A percentile compares a stretch with the other conserved stretches of the same genome.
Evolutionary conservation across 495 filamentous ascomycete genomes (phyloP).

Genomic region (Hypoxylon intermedium): DNA sequence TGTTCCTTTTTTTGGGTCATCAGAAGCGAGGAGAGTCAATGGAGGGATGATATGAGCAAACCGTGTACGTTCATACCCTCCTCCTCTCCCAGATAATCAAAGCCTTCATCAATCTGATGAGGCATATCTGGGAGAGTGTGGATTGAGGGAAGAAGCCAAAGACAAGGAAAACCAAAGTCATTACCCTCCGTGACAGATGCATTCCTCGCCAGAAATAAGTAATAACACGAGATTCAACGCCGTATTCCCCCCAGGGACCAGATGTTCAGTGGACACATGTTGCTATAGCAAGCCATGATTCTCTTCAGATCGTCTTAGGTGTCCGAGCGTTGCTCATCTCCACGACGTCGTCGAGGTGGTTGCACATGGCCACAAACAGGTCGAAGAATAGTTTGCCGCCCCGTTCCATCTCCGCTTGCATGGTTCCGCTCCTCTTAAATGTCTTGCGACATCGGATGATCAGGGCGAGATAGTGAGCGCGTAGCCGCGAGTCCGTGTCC

Average conservation of each 20-base stretch:
- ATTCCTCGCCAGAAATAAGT: conserved; percentile 35
- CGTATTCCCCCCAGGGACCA: conserved; percentile 31
- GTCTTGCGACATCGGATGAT: conserved; percentile 92
- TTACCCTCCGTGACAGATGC: conserved; percentile 25
- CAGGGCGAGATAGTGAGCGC: conserved; percentile 91
- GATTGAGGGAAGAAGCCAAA: conserved; percentile 48
- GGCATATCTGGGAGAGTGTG: conserved; percentile 47
- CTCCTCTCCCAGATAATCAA: conserved; percentile 45
- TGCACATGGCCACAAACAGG: conserved; percentile 96
- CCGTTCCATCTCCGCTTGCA: conserved; percentile 97
- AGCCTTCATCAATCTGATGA: conserved; percentile 55
- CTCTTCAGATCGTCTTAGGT: conserved; percentile 57
- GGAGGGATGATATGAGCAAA: conserved; percentile 40
- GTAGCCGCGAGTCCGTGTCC: conserved; percentile 85
- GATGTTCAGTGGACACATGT: conserved; percentile 28
- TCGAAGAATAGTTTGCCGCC: conserved; percentile 93
- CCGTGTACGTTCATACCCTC: conserved; percentile 46
- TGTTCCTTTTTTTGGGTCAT: conserved; percentile 37
- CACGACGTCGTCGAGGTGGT: conserved; percentile 90
- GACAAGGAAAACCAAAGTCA: conserved; percentile 39
- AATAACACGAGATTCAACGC: conserved; percentile 25
- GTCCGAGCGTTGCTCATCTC: conserved; percentile 63
- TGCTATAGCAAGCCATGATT: conserved; percentile 27
- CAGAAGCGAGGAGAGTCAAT: conserved; percentile 39
- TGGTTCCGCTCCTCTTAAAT: conserved; percentile 94